Evolutionary conservation across 768 basidiomycete species (phyloP).

Genomic region (Leccinellum rugosiceps): DNA sequence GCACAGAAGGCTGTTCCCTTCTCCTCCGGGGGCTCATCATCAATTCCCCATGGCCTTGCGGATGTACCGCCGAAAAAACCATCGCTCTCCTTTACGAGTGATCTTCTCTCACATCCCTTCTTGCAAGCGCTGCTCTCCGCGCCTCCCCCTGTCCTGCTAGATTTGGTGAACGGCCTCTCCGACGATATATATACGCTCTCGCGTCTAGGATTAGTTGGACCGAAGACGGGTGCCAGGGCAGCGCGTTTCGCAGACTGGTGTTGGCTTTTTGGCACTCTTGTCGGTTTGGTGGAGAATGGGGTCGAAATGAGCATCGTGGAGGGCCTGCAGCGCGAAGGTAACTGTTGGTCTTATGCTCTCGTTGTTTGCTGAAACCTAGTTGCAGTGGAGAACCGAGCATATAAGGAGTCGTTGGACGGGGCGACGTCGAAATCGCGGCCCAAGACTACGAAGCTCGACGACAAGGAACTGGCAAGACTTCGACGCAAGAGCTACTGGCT

Average conservation of each 20-base stretch:
- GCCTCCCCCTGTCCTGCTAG: conserved; percentile 78
- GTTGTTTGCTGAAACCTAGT: not conserved
- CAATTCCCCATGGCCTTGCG: conserved; percentile 19
- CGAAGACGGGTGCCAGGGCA: conserved; percentile 62
- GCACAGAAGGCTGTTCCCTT: conserved; percentile 68
- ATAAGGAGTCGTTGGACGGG: conserved; percentile 68
- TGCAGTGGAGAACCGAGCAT: conserved; percentile 69
- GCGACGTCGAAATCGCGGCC: conserved; percentile 70
- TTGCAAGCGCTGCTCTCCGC: conserved; percentile 74
- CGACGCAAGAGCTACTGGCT: conserved; percentile 77
- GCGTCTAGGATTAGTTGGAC: conserved; percentile 64
- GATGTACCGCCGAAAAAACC: conserved; percentile 9
- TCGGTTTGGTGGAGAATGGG: conserved; percentile 79
- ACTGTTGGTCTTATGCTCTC: not conserved
- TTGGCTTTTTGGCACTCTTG: conserved; percentile 78
- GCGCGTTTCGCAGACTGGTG: conserved; percentile 81
- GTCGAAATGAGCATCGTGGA: conserved; percentile 73
- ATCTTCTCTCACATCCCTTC: conserved; percentile 51
- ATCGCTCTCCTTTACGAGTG: conserved; percentile 10
- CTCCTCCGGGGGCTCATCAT: conserved; percentile 36
- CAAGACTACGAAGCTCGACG: conserved; percentile 54
- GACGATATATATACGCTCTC: conserved; percentile 82
- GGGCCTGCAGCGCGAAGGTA: conserved; percentile 62
- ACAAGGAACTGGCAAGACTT: conserved; percentile 66
- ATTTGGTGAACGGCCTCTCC: conserved; percentile 67